Percentiles rank a stretch among this genome's conserved stretches.
Evolutionary conservation across 345 rosid species (phyloP).

Genomic region (Citrus medica): DNA sequence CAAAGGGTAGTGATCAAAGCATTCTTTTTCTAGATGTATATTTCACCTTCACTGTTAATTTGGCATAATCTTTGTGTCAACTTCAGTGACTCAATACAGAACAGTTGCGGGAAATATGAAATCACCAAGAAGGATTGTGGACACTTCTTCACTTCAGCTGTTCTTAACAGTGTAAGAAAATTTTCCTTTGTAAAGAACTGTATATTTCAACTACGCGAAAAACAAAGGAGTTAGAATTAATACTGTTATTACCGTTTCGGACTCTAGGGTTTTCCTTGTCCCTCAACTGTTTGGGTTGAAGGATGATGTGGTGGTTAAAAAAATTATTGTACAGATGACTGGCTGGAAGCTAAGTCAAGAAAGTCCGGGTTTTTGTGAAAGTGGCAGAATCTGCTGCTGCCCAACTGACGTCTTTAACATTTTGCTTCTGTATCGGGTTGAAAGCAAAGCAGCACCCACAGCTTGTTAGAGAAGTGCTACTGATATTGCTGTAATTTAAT

Average conservation of each 20-base stretch:
- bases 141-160: not conserved
- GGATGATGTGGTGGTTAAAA: slow-evolving; percentile 1
- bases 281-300: not conserved
- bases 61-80: not conserved
- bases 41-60: not conserved
- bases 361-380: slow-evolving; percentile 6
- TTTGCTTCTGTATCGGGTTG: not conserved
- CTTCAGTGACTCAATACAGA: not conserved
- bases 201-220: slow-evolving; percentile 12
- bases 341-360: not conserved
- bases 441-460: slow-evolving; percentile 1
- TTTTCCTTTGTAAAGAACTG: slow-evolving; percentile 18
- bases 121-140: not conserved
- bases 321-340: slow-evolving; percentile 19
- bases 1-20: not conserved
- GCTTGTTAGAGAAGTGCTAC: not conserved
- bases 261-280: not conserved
- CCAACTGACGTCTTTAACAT: not conserved
- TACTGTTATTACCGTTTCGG: not conserved
- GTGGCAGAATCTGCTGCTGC: slow-evolving; percentile 9
- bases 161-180: not conserved
- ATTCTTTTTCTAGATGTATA: not conserved
- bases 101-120: not conserved
- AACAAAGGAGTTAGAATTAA: slow-evolving; percentile 10
- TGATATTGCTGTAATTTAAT: slow-evolving; percentile 12